Conservation (phyloP, 352 stramenopile species). For the Globisporangium solare region DNA sequence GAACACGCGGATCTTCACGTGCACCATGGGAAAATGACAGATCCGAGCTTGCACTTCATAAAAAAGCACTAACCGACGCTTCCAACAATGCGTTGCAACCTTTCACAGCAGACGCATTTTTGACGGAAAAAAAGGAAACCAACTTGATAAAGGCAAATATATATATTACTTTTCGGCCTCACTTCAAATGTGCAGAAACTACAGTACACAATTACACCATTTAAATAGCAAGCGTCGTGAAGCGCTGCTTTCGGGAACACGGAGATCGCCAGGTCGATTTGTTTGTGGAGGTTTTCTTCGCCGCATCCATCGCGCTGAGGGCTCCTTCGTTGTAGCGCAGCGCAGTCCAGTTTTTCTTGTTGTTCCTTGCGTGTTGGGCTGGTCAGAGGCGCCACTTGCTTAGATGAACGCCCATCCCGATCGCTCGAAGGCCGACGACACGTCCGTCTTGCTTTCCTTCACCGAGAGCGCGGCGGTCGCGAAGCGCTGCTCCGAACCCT, state of each 20-base stretch:
- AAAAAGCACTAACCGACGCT: not conserved
- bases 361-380: not conserved
- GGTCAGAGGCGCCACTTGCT: not conserved
- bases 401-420: constrained; percentile 77
- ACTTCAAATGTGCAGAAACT: constrained; percentile 1
- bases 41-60: not conserved
- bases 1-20: constrained; percentile 77
- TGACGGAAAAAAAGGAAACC: not conserved
- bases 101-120: not conserved
- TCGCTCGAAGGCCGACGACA: constrained; percentile 70
- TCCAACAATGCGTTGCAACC: constrained; percentile 4
- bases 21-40: constrained; percentile 21
- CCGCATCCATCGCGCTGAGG: not conserved
- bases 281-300: no score
- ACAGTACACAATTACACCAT: constrained; percentile 12
- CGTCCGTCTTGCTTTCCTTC: constrained; percentile 40
- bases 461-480: constrained; percentile 20
- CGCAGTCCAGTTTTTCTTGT: not conserved
- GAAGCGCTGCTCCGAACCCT: constrained; percentile 38
- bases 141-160: not conserved
- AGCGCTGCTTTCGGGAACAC: not conserved
- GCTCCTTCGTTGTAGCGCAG: not conserved
- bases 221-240: constrained; percentile 8
- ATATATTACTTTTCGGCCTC: constrained; percentile 6
- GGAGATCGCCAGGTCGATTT: no score